Conservation (phyloP, 2,329 filamentous ascomycete genomes). For the Neurospora crassa region DNA sequence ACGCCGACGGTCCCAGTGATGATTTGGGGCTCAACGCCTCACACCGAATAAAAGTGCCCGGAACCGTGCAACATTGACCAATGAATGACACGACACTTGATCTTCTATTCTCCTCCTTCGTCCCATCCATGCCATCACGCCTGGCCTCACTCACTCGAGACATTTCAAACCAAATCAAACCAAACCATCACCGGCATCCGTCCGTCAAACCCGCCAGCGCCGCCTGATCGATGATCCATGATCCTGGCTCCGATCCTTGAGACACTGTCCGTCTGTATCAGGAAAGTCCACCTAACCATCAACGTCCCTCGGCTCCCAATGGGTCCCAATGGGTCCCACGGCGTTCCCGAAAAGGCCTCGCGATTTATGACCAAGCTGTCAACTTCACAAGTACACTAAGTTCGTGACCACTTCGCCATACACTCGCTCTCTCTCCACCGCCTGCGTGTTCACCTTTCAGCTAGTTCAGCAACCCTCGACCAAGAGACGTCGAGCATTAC, state of each 20-base stretch:
- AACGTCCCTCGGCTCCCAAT: neutral
- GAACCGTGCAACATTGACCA: neutral
- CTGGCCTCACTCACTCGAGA: neutral
- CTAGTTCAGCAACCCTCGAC: neutral
- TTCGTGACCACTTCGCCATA: neutral
- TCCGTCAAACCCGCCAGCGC: neutral
- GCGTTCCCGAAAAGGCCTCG: neutral
- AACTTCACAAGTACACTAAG: neutral
- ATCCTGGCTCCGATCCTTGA: neutral
- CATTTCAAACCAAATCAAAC: neutral
- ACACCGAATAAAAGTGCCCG: neutral
- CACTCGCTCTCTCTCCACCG: neutral
- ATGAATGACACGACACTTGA: too few relatives aligned
- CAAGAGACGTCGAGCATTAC: neutral
- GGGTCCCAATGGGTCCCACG: neutral
- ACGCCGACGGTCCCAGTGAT: neutral
- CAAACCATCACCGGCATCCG: neutral
- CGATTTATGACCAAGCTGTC: neutral
- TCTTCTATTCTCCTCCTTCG: too few relatives aligned
- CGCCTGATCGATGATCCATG: neutral
- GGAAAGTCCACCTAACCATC: neutral
- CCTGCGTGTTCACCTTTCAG: neutral
- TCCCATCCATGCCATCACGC: neutral
- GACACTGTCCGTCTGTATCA: neutral
- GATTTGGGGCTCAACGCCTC: neutral